These are phyloP conservation scores for Colletotrichum salicis DNA, from an alignment of 2,329 filamentous ascomycete genomes.

Conservation along the genomic window DNA sequence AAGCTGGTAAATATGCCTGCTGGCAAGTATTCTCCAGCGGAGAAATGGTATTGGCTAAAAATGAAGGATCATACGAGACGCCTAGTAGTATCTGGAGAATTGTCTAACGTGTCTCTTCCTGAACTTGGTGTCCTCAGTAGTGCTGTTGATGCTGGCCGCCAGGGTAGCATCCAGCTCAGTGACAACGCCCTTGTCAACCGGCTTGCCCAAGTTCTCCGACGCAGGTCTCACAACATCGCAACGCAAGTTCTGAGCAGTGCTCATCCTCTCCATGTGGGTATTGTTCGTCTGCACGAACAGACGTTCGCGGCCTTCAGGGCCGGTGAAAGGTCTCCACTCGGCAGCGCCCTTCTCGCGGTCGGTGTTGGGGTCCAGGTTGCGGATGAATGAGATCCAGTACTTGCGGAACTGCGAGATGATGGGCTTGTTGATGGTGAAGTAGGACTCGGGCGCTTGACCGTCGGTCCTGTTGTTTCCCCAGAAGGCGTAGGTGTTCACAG, in stretches of 20 bases:
- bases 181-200: slow-evolving; percentile 23
- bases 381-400: slow-evolving; percentile 81
- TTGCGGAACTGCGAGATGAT: slow-evolving; percentile 72
- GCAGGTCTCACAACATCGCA: slow-evolving; percentile 27
- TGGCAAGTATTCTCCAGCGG: neutral
- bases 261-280: slow-evolving; percentile 54
- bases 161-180: slow-evolving; percentile 30
- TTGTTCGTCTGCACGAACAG: slow-evolving; percentile 55
- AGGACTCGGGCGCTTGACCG: slow-evolving; percentile 62
- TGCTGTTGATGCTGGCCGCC: slow-evolving; percentile 30
- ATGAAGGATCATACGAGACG: too few species aligned
- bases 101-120: slow-evolving; percentile 10
- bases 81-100: slow-evolving; percentile 1
- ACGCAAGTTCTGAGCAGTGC: slow-evolving; percentile 30
- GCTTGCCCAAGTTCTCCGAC: slow-evolving; percentile 33
- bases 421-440: slow-evolving; percentile 62
- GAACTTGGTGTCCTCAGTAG: slow-evolving; percentile 27
- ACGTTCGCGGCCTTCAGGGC: slow-evolving; percentile 43
- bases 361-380: slow-evolving; percentile 71
- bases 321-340: slow-evolving; percentile 60
- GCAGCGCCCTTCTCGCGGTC: slow-evolving; percentile 57
- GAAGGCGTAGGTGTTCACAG: slow-evolving; percentile 73
- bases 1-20: too few species aligned
- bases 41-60: too few species aligned
- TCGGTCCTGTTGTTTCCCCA: slow-evolving; percentile 71